A percentile compares a stretch with the other conserved stretches of the same genome.
These are phyloP conservation scores for Arthrobotrys megalospora DNA, from an alignment of 2,329 filamentous ascomycete genomes.

Conservation along the genomic window DNA sequence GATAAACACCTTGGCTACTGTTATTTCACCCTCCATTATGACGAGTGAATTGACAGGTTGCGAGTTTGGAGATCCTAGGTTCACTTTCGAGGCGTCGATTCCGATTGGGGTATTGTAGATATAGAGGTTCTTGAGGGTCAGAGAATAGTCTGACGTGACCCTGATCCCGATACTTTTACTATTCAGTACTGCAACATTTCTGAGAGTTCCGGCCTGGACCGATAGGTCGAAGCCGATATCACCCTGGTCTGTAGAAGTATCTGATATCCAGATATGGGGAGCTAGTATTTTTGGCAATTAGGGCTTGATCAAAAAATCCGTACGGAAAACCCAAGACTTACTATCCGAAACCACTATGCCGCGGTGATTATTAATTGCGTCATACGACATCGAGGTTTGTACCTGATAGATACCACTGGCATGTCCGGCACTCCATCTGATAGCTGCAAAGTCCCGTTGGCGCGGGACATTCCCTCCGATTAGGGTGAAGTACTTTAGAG, in stretches of 20 bases:
- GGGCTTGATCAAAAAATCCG: not conserved
- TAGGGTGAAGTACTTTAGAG: constrained; percentile 1
- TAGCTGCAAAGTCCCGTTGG: constrained; percentile 10
- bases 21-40: constrained; percentile 16
- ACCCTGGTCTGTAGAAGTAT: constrained; percentile 7
- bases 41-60: constrained; percentile 29
- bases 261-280: constrained; percentile 28
- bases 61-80: not conserved
- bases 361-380: constrained; percentile 12
- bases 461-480: constrained; percentile 5
- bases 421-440: constrained; percentile 37
- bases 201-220: constrained; percentile 26
- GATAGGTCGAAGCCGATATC: constrained; percentile 37
- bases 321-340: not conserved
- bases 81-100: constrained; percentile 5
- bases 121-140: constrained; percentile 29
- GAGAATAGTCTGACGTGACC: constrained; percentile 23
- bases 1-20: not conserved
- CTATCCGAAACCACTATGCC: constrained; percentile 29
- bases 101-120: constrained; percentile 13
- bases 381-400: constrained; percentile 1
- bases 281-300: not conserved
- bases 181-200: constrained; percentile 5
- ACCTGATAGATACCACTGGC: constrained; percentile 26
- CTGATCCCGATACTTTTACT: constrained; percentile 14